These are phyloP conservation scores for Trichoderma asperelloides DNA, from an alignment of 495 filamentous ascomycete species.

Conservation along the genomic window DNA sequence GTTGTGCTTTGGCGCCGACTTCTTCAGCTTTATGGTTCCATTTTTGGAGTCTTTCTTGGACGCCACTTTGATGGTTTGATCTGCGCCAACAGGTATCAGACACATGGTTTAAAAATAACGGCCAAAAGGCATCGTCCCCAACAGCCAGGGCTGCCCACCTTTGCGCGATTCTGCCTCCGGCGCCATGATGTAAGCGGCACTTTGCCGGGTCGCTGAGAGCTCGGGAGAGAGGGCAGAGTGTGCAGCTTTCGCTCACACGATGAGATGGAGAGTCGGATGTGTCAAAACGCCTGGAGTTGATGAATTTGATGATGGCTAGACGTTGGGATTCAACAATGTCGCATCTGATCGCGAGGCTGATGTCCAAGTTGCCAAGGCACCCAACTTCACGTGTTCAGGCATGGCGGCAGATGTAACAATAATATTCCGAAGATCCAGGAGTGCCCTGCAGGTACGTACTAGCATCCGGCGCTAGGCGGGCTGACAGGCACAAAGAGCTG, in stretches of 20 bases:
- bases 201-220: neutral
- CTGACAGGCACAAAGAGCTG: too few species aligned
- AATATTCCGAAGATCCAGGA: neutral
- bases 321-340: neutral
- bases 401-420: neutral
- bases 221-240: neutral
- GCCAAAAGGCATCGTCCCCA: neutral
- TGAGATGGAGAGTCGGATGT: neutral
- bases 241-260: neutral
- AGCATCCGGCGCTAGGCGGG: too few species aligned
- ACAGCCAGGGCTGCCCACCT: conserved; percentile 4
- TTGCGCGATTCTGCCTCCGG: conserved; percentile 8
- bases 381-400: neutral
- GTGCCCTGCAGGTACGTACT: neutral
- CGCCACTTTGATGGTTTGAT: conserved; percentile 48
- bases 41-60: conserved; percentile 55
- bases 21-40: conserved; percentile 62
- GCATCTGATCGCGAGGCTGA: neutral
- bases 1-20: conserved; percentile 46
- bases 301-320: neutral
- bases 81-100: conserved; percentile 29
- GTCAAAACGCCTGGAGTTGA: neutral
- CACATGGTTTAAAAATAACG: neutral
- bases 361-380: conserved; percentile 1
- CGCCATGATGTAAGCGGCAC: conserved; percentile 1